Evolutionary conservation across 805 yeast species (phyloP).

Genomic region (Saccharomycopsis fodiens): DNA sequence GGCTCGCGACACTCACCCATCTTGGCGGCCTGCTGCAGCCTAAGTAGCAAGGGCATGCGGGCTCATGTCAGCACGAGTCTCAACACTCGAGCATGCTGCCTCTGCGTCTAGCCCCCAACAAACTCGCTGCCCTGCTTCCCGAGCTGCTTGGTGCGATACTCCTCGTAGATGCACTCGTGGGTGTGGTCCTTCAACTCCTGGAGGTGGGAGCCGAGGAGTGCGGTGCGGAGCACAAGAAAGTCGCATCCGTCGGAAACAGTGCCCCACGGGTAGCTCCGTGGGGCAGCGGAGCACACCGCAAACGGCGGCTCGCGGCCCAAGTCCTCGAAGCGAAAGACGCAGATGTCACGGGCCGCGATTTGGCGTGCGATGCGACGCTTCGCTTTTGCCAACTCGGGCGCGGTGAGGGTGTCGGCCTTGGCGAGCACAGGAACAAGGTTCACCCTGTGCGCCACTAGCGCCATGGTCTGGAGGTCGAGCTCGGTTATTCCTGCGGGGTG

Average conservation of each 20-base stretch:
- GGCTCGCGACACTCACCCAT: too few species aligned
- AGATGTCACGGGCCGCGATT: slow-evolving; percentile 49
- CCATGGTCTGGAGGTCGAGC: slow-evolving; percentile 68
- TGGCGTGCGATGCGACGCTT: slow-evolving; percentile 51
- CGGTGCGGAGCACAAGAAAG: slow-evolving; percentile 52
- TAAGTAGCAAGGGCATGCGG: too few species aligned
- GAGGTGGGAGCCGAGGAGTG: slow-evolving; percentile 73
- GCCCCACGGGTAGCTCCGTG: slow-evolving; percentile 65
- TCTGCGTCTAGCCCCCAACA: too few species aligned
- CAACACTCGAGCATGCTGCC: too few species aligned
- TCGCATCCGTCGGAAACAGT: slow-evolving; percentile 45
- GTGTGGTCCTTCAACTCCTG: slow-evolving; percentile 78
- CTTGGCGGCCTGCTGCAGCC: too few species aligned
- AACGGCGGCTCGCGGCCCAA: slow-evolving; percentile 23
- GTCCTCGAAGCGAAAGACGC: slow-evolving; percentile 57
- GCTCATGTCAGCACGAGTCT: too few species aligned
- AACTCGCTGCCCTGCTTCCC: too few species aligned
- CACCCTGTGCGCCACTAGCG: slow-evolving; percentile 57
- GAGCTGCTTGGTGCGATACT: slow-evolving; percentile 71
- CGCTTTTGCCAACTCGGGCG: slow-evolving; percentile 46
- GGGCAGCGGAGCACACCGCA: slow-evolving; percentile 31
- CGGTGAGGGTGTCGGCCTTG: slow-evolving; percentile 73
- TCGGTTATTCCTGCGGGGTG: slow-evolving; percentile 60
- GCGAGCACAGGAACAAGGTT: slow-evolving; percentile 80
- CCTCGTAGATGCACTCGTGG: slow-evolving; percentile 67